A percentile compares a stretch with the other conserved stretches of the same genome.
phyloP scores from a whole-genome alignment of 2,329 filamentous ascomycete genomes.

The Calycina herbarum region DNA sequence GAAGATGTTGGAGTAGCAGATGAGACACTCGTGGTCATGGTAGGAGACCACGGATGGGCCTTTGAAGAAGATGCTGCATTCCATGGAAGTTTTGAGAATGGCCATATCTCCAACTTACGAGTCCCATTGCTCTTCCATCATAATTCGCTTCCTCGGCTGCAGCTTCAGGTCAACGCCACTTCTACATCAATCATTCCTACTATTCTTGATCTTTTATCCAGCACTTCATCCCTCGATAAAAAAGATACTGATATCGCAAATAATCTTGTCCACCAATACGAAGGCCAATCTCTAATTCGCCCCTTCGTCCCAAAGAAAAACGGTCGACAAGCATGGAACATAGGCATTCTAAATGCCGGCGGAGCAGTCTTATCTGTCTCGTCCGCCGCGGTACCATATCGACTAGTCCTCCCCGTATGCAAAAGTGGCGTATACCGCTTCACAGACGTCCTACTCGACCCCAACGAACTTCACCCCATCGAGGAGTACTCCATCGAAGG shows the following conservation, averaged over 20 bases:
- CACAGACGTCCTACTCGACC: conserved; percentile 39
- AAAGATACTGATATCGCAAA: conserved; percentile 38
- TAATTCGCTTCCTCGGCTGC: conserved; percentile 43
- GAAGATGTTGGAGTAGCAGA: conserved; percentile 46
- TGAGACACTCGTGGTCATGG: conserved; percentile 47
- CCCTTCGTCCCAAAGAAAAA: conserved; percentile 40
- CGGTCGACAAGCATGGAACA: conserved; percentile 36
- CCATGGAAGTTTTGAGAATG: conserved; percentile 45
- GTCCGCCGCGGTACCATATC: conserved; percentile 27
- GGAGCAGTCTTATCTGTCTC: conserved; percentile 30
- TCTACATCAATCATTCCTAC: conserved; percentile 47
- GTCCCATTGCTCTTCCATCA: conserved; percentile 47
- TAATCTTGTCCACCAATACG: conserved; percentile 45
- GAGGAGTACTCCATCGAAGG: conserved; percentile 38
- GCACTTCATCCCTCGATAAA: conserved; percentile 42
- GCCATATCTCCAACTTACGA: conserved; percentile 45
- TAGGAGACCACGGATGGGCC: conserved; percentile 47
- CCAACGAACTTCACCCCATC: conserved; percentile 37
- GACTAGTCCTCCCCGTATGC: conserved; percentile 33
- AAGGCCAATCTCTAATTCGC: conserved; percentile 49
- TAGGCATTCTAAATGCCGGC: conserved; percentile 34
- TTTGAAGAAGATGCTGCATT: conserved; percentile 43
- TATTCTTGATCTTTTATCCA: conserved; percentile 45
- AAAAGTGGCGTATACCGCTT: conserved; percentile 37
- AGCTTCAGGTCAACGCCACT: conserved; percentile 43